These are phyloP conservation scores for Trichosporon ovoides DNA, from an alignment of 1,284 basidiomycete species.

Conservation along the genomic window DNA sequence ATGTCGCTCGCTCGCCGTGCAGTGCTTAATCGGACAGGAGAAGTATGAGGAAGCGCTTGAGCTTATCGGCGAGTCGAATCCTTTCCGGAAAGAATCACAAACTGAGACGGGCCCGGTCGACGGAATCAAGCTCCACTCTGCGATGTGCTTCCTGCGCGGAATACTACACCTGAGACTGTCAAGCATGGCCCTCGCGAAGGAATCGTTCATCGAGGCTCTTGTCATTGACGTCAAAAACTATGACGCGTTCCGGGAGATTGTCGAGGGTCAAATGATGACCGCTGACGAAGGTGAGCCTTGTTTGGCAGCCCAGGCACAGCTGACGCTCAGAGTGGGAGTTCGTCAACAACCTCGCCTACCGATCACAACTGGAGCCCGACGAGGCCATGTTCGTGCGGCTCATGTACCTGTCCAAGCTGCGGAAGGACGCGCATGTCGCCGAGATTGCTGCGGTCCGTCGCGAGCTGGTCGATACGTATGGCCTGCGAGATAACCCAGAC, in stretches of 20 bases:
- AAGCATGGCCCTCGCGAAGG: constrained; percentile 79
- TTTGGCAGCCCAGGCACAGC: not conserved
- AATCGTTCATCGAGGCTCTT: constrained; percentile 91
- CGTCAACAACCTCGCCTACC: constrained; percentile 74
- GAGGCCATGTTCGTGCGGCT: constrained; percentile 84
- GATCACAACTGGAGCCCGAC: constrained; percentile 67
- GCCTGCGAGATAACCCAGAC: constrained; percentile 82
- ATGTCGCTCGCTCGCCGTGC: constrained; percentile 88
- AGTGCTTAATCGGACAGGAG: constrained; percentile 87
- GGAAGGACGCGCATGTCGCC: constrained; percentile 77
- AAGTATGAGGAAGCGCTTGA: constrained; percentile 91
- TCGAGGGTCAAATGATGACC: constrained; percentile 89
- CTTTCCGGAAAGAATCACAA: constrained; percentile 55
- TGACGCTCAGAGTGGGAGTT: constrained; percentile 81
- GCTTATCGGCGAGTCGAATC: constrained; percentile 85
- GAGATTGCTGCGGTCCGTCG: constrained; percentile 73
- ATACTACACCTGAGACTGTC: constrained; percentile 90
- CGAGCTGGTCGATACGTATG: constrained; percentile 69
- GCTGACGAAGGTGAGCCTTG: constrained; percentile 74
- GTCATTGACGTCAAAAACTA: constrained; percentile 95
- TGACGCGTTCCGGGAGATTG: constrained; percentile 85
- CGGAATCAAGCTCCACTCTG: constrained; percentile 92
- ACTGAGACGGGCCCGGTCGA: constrained; percentile 47
- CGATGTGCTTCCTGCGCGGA: constrained; percentile 90
- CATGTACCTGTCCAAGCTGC: constrained; percentile 84